Base-by-base conservation (phyloP, 208 protist species). In the Strigomonas culicis region DNA sequence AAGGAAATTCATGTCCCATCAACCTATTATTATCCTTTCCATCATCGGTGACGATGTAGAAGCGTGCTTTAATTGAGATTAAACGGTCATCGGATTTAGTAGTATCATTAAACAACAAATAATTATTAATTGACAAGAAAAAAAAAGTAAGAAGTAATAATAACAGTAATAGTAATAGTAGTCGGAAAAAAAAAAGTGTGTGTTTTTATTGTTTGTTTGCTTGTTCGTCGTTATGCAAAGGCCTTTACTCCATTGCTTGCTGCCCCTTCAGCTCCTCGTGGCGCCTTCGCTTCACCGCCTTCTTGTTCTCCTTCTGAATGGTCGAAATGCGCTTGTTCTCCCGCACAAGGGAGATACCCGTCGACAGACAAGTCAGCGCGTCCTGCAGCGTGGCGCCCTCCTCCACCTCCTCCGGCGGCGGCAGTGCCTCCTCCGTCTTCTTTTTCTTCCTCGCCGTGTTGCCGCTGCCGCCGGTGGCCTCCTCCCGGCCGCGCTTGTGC, bases 181-280 rank as follows among this genome's bases (percentile, higher is more conserved):
- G n/a, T 31, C 22, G 28, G 1, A 62, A 39, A 49, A 6, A 44
- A 43, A 41, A 36, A 59, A 63, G n/a, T 63, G 4, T 39, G 25
- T 59, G 30, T 6, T 31, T 31, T 17, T 39, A 15, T 36, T 63
- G 24, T 50, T 51, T 63, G 39, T 63, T 51, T 63, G 39, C 50
- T 63, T 32, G 32, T 19, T 63, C 10, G 8, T 51, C 44, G 36
- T 32, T 15, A 51, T 21, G 17, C 4, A 51, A 19, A 51, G 6
- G 22, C 7, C 4, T 21, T 13, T 39, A 39, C 10, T 39, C 4
- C 34, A 13, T 10, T 39, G 34, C 46, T 51, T 53, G 27, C 13
- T 53, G 21, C 39, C 25, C 22, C 32, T 63, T 63, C 11, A 30
- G 21, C 53, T 49, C 22, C 15, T 53, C 44, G 7, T 63, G 43